These are phyloP conservation scores for Rhododendron ferrugineum DNA, from an alignment of 148 eudicot species.

Conservation along the genomic window DNA sequence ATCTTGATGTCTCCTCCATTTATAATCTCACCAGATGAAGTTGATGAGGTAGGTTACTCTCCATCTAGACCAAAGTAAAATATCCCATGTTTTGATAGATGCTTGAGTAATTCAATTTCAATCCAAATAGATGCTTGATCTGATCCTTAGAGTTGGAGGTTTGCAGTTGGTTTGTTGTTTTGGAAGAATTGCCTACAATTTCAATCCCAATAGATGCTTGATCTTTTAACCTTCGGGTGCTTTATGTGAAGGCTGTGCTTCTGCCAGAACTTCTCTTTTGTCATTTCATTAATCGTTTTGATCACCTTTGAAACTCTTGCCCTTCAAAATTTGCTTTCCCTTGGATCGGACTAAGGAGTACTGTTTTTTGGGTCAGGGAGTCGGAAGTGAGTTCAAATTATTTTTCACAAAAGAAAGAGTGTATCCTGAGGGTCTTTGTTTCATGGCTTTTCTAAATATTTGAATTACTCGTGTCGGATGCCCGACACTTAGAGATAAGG, in stretches of 20 bases:
- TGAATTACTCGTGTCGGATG: not conserved
- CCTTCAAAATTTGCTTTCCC: not conserved
- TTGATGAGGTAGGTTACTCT: slow-evolving; percentile 58
- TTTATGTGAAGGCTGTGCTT: not conserved
- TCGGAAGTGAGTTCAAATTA: not conserved
- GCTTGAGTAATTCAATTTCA: not conserved
- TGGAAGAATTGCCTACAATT: not conserved
- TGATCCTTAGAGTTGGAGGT: not conserved
- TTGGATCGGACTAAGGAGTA: not conserved
- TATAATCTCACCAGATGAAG: slow-evolving; percentile 54
- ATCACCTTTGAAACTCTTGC: not conserved
- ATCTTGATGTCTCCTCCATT: slow-evolving; percentile 93
- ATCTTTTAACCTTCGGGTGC: not conserved
- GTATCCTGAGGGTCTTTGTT: not conserved
- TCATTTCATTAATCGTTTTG: not conserved
- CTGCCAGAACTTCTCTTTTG: not conserved
- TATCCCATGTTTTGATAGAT: not conserved
- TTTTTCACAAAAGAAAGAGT: not conserved
- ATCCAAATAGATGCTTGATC: not conserved
- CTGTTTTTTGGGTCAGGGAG: not conserved
- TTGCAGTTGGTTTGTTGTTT: not conserved
- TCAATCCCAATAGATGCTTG: not conserved
- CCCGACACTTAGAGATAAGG: not conserved
- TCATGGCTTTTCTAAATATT: not conserved
- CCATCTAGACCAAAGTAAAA: not conserved